Base-by-base conservation (phyloP, 768 basidiomycete species). In the Mycena rosella region DNA sequence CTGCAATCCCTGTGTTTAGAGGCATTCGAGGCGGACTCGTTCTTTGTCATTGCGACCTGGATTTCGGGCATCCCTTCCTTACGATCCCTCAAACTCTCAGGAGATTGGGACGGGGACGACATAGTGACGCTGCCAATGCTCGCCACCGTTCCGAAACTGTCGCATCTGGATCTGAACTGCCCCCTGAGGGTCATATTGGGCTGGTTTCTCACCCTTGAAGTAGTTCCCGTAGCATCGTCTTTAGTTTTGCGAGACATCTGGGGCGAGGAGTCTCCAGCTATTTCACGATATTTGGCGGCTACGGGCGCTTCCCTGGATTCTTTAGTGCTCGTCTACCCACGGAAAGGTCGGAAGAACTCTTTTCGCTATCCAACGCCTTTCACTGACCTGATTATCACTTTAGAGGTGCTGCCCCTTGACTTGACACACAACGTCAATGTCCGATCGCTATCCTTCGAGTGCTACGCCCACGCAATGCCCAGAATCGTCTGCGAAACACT, bases 131-230 rank as follows among this genome's bases (percentile, higher is more conserved):
- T 47, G 5, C 15, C 44, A 10, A 11, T 45, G 42, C 7, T 15
- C 4, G 44, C 26, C 14, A 22, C 42, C 32, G 42, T 58, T 17
- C 57, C 57, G 7, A 30, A 58, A 8, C 57, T 58, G 17, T 6
- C 57, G n/a, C 29, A 58, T 47, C 20, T 58, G 29, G 57, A 58
- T 44, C 57, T 58, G 44, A 42, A 58, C 47, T 58, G 57, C 24
- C 57, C 57, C 10, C 57, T 58, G 18, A 44, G 24, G 27, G 10
- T 22, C 3, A 14, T 58, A 20, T n/a, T 58, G 22, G n/a, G 27
- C 9, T 58, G 57, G 57, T 45, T 58, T 29, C 57, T 58, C 29
- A 47, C 57, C 7, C 57, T 30, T 7, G 42, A 5, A 22, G 5
- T 24, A 14, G 57, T 44, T n/a, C 57, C 57, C n/a, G 30, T n/a